Percentiles rank a stretch among this genome's conserved stretches.
These are phyloP conservation scores for Sordaria brevicollis DNA, from an alignment of 495 filamentous ascomycete genomes.

Conservation along the genomic window DNA sequence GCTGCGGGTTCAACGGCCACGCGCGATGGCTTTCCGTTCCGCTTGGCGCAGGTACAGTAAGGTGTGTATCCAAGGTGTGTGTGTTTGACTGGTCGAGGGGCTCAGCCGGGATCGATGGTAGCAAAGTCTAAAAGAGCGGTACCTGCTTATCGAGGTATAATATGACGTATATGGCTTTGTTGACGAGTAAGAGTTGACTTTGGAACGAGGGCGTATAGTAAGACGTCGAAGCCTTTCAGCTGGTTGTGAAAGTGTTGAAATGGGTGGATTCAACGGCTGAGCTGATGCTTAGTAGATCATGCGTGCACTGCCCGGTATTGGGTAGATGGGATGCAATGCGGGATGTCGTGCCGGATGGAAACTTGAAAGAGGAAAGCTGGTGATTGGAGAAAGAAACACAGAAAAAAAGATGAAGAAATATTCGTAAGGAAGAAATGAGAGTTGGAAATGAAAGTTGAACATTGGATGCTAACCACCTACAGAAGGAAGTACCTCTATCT, in stretches of 20 bases:
- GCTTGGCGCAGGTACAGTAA: no score
- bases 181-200: neutral
- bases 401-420: neutral
- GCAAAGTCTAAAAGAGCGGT: neutral
- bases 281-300: neutral
- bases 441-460: neutral
- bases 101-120: neutral
- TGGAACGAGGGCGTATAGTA: neutral
- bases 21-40: neutral
- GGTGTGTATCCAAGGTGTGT: no score
- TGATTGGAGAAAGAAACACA: neutral
- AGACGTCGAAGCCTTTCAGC: neutral
- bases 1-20: neutral
- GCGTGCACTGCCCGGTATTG: neutral
- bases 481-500: neutral
- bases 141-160: neutral
- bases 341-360: neutral
- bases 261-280: neutral
- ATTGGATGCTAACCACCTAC: neutral
- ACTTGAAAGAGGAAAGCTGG: neutral
- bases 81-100: neutral
- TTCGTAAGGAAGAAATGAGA: neutral
- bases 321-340: neutral
- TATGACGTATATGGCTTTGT: neutral
- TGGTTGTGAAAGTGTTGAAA: neutral